Conservation (phyloP, 2,329 filamentous ascomycete genomes). For the Nothopassalora personata region DNA sequence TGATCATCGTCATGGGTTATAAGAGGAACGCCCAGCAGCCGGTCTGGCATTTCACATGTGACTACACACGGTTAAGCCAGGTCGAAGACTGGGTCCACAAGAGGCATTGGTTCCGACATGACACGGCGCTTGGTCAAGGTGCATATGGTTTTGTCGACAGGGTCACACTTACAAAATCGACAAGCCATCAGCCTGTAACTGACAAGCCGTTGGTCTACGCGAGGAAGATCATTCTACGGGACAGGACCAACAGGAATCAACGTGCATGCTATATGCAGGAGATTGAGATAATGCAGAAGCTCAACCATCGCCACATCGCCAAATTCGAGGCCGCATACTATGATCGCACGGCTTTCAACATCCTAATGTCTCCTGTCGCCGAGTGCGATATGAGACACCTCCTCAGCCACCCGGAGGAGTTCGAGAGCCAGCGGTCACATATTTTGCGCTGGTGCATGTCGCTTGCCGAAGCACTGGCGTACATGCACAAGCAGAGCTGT, state of each 20-base stretch:
- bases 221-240: constrained; percentile 3
- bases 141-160: constrained; percentile 11
- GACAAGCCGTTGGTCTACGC: neutral
- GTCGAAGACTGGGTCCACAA: constrained; percentile 1
- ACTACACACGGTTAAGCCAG: neutral
- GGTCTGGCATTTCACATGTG: constrained; percentile 8
- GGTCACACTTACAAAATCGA: neutral
- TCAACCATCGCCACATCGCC: constrained; percentile 42
- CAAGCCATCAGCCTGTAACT: neutral
- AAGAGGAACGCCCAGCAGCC: neutral
- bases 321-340: constrained; percentile 82
- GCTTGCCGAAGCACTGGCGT: constrained; percentile 4
- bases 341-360: constrained; percentile 7
- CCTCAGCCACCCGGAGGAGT: neutral
- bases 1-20: constrained; percentile 7
- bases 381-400: constrained; percentile 9
- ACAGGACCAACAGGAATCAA: neutral
- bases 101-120: neutral
- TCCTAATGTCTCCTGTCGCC: constrained; percentile 11
- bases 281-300: constrained; percentile 9
- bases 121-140: constrained; percentile 7
- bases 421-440: neutral
- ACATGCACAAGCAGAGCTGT: constrained; percentile 7
- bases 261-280: constrained; percentile 2
- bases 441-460: constrained; percentile 7